phyloP scores from a whole-genome alignment of 345 rosid genomes.

The Gossypium turneri region DNA sequence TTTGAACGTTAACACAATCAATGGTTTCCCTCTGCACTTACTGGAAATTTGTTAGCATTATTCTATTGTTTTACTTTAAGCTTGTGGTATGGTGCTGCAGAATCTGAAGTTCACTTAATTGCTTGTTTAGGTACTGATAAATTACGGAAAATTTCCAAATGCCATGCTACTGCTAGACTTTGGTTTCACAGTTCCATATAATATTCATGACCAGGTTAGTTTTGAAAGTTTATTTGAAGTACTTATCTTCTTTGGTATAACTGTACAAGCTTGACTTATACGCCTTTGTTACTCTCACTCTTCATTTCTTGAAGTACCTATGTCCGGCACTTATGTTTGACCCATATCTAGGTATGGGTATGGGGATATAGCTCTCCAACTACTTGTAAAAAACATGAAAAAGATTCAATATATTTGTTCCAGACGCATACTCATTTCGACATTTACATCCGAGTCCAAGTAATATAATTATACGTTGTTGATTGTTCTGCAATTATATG shows the following conservation, averaged over 20 bases:
- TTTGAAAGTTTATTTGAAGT: conserved; percentile 6
- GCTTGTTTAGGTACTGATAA: conserved; percentile 51
- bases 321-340: too few species aligned
- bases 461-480: too few species aligned
- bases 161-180: conserved; percentile 70
- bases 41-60: not conserved
- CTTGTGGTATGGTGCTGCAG: not conserved
- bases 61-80: not conserved
- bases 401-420: too few species aligned
- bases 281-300: too few species aligned
- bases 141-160: conserved; percentile 75
- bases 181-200: conserved; percentile 71
- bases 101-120: conserved; percentile 8
- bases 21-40: not conserved
- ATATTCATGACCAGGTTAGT: conserved; percentile 70
- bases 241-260: not conserved
- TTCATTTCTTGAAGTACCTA: too few species aligned
- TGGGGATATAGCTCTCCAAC: too few species aligned
- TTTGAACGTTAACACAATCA: too few species aligned
- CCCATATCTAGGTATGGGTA: too few species aligned
- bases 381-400: too few species aligned
- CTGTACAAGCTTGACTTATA: not conserved
- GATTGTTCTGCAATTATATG: too few species aligned
- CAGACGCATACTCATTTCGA: too few species aligned
- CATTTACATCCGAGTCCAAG: too few species aligned